Evolutionary conservation across 345 rosid species (phyloP), one percentile per base, ranked within the genome.

Genomic region (Geranium brycei): DNA sequence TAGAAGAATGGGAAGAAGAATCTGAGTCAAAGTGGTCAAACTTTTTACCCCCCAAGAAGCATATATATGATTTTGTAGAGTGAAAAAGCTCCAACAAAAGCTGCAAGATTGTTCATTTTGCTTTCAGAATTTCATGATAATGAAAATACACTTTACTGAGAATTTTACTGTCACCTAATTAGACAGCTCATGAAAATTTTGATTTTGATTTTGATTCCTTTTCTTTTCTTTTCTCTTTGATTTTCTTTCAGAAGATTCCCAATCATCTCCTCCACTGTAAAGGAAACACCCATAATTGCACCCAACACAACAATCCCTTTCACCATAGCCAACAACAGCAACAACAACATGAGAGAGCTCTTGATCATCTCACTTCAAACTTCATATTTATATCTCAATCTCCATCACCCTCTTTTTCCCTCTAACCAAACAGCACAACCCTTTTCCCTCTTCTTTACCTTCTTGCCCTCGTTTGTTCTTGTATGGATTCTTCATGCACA

Each of bases 261-360:
- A 77, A 80, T 80, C 82, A 84, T 81, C 81, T 64, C 75, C 78
- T 76, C 88, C 85, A 74, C 84, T 76, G 13, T 76, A 59, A 58
- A 70, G 77, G 81, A 76, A 74, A 74, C 81, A 84, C 63, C 68
- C 82, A 84, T 84, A 30, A 84, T 84, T 77, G 75, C 86, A 71
- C 76, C 79, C 82, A 81, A 63, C 23, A 16, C 41, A 51, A 41
- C 81, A 61, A 67, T 64, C 71, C 60, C 32, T 66, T 68, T 66
- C 64, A 31, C 62, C 62, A 64, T 75, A n/a, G 28, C 28, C 28
- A 35, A 35, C 5, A 35, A 35, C 41, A 35, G 10, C 10, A 35
- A 7, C 68, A 72, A 72, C 19, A 51, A 68, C 62, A 60, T 70
- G 79, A 62, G 76, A 63, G 62, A 68, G 77, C 63, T 64, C 18